Conservation (phyloP, 768 basidiomycete species). For the Coprinellus aureogranulatus region DNA sequence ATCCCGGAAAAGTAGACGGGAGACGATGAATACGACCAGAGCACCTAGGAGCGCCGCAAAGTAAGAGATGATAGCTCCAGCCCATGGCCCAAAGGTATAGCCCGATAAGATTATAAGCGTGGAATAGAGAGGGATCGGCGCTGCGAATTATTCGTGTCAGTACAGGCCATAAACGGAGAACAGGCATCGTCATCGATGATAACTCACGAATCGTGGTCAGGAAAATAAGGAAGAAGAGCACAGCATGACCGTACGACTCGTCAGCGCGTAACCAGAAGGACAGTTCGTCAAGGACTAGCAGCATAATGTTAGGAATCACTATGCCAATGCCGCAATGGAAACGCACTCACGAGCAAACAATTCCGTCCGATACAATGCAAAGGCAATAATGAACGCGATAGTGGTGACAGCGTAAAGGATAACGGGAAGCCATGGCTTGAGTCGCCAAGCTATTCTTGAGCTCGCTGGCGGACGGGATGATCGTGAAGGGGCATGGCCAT, state of each 20-base stretch:
- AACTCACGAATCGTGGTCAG: slow-evolving; percentile 82
- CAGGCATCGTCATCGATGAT: slow-evolving; percentile 10
- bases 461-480: slow-evolving; percentile 35
- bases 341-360: slow-evolving; percentile 70
- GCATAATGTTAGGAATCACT: slow-evolving; percentile 5
- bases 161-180: not conserved
- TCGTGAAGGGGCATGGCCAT: slow-evolving; percentile 3
- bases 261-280: slow-evolving; percentile 75
- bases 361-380: slow-evolving; percentile 79
- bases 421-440: slow-evolving; percentile 76
- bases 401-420: slow-evolving; percentile 75
- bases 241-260: slow-evolving; percentile 68
- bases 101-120: slow-evolving; percentile 90
- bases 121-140: slow-evolving; percentile 89
- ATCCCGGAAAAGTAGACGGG: slow-evolving; percentile 70
- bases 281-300: slow-evolving; percentile 74
- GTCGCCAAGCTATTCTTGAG: slow-evolving; percentile 53
- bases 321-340: slow-evolving; percentile 2
- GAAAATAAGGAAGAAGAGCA: slow-evolving; percentile 81
- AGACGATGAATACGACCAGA: slow-evolving; percentile 76
- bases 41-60: slow-evolving; percentile 83
- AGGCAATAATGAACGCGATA: slow-evolving; percentile 74
- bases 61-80: slow-evolving; percentile 85
- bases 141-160: slow-evolving; percentile 33
- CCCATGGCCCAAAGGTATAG: slow-evolving; percentile 84